Evolutionary conservation across 2,329 filamentous ascomycete genomes (phyloP).

Genomic region (Drechslera avenae): DNA sequence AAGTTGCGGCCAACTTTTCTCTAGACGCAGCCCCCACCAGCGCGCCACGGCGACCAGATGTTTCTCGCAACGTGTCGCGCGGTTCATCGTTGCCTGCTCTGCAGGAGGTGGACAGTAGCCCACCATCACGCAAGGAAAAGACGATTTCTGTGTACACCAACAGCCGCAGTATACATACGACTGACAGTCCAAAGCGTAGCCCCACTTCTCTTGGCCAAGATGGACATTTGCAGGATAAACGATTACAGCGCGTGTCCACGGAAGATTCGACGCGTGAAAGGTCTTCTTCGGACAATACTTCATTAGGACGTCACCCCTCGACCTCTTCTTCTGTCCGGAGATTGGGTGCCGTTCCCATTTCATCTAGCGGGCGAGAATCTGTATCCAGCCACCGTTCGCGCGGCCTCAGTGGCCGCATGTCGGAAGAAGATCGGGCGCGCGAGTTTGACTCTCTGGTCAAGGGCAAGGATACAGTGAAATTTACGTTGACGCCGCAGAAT

Average conservation of each 20-base stretch:
- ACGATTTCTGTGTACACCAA: constrained; percentile 8
- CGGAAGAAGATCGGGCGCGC: constrained; percentile 47
- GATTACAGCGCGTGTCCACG: constrained; percentile 26
- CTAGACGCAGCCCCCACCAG: constrained; percentile 14
- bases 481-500: constrained; percentile 55
- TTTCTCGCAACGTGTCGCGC: constrained; percentile 28
- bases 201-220: constrained; percentile 27
- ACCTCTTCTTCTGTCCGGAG: constrained; percentile 38
- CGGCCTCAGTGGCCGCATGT: constrained; percentile 40
- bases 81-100: constrained; percentile 36
- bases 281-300: constrained; percentile 34
- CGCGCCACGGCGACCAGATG: constrained; percentile 27
- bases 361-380: constrained; percentile 43
- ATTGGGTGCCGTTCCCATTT: constrained; percentile 39
- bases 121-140: constrained; percentile 11
- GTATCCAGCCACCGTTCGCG: constrained; percentile 39
- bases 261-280: constrained; percentile 33
- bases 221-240: constrained; percentile 24
- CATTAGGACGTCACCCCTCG: constrained; percentile 40
- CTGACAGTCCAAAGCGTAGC: constrained; percentile 23
- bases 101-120: constrained; percentile 33
- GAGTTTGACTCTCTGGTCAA: constrained; percentile 57
- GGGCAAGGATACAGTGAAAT: constrained; percentile 56
- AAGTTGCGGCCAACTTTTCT: constrained; percentile 4
- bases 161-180: constrained; percentile 17